Conservation (phyloP, 2,329 filamentous ascomycete genomes). For the Aspergillus novofumigatus region DNA sequence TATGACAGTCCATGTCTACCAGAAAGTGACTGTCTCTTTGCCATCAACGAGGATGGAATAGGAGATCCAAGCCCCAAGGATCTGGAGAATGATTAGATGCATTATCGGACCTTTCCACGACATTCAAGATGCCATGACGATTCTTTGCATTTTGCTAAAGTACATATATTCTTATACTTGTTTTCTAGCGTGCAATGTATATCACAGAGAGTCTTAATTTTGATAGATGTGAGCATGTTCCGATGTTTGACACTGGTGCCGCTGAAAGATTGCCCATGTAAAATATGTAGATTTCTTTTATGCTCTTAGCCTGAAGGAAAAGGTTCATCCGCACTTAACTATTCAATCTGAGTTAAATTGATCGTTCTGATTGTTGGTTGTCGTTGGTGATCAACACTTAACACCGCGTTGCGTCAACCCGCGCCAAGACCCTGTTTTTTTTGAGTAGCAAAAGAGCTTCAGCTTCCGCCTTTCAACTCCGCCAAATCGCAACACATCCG, state of each 20-base stretch:
- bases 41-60: constrained; percentile 95
- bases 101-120: constrained; percentile 5
- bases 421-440: constrained; percentile 39
- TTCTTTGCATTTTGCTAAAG: constrained; percentile 18
- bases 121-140: constrained; percentile 18
- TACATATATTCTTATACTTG: constrained; percentile 6
- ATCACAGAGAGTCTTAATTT: background rate
- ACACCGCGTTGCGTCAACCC: constrained; percentile 8
- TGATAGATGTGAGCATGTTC: background rate
- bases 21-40: constrained; percentile 93
- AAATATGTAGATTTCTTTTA: background rate
- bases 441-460: constrained; percentile 21
- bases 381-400: background rate
- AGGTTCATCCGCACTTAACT: background rate
- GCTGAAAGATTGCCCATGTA: background rate
- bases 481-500: constrained; percentile 7
- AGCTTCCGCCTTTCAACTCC: constrained; percentile 26
- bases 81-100: constrained; percentile 68
- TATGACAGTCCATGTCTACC: constrained; percentile 97
- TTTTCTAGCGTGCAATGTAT: background rate
- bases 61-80: constrained; percentile 95
- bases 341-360: background rate
- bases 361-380: background rate
- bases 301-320: background rate
- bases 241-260: background rate